Percentiles rank a stretch among this genome's conserved stretches.
Conservation (phyloP, 1,139 yeast species). For the Magnusiomyces suaveolens region DNA sequence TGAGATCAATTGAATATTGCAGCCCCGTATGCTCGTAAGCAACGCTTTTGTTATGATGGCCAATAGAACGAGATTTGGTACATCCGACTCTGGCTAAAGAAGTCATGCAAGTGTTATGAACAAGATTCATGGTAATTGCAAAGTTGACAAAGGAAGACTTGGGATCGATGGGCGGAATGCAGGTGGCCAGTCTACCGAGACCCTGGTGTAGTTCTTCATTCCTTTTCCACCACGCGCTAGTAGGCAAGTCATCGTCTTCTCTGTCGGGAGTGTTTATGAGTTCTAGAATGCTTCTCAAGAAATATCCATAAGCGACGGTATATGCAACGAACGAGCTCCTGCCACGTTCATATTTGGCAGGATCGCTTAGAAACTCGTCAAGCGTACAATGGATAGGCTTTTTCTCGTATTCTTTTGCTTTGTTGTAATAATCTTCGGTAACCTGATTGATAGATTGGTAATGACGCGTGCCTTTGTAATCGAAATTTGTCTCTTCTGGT, state of each 20-base stretch:
- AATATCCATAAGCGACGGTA: slow-evolving; percentile 8
- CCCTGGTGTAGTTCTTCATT: slow-evolving; percentile 16
- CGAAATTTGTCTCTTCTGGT: no score
- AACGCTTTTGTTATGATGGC: slow-evolving; percentile 14
- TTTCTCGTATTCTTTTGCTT: neutral
- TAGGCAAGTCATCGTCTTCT: slow-evolving; percentile 13
- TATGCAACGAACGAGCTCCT: slow-evolving; percentile 6
- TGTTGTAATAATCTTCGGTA: no score
- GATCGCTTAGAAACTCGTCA: slow-evolving; percentile 14
- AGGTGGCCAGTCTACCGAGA: slow-evolving; percentile 14
- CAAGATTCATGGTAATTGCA: slow-evolving; percentile 17
- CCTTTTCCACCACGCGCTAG: slow-evolving; percentile 20
- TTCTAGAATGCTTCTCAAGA: slow-evolving; percentile 9
- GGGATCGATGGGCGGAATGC: slow-evolving; percentile 10
- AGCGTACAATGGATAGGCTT: slow-evolving; percentile 10
- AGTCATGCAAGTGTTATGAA: slow-evolving; percentile 19
- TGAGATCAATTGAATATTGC: slow-evolving; percentile 20
- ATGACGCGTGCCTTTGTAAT: no score
- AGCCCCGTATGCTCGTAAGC: slow-evolving; percentile 19
- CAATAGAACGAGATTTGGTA: slow-evolving; percentile 8
- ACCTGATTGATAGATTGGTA: no score
- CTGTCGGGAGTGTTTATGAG: slow-evolving; percentile 10
- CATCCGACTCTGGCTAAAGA: slow-evolving; percentile 19
- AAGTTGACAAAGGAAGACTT: slow-evolving; percentile 4
- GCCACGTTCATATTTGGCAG: slow-evolving; percentile 11